phyloP scores from a whole-genome alignment of 495 filamentous ascomycete species.

The Daldinia loculata region DNA sequence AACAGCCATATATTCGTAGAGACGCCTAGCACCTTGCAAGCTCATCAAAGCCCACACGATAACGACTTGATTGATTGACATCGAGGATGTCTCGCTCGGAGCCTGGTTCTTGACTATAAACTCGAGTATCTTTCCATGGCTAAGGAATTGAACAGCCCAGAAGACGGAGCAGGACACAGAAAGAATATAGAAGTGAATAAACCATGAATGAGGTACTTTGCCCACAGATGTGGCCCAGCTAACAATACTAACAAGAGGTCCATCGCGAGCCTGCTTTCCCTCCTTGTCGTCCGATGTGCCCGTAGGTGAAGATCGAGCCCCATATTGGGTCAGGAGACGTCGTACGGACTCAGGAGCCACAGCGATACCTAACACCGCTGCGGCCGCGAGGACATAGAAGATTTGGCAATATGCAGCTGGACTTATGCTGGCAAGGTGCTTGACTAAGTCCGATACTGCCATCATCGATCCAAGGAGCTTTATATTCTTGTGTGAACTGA shows the following conservation, averaged over 20 bases:
- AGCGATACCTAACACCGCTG: constrained; percentile 49
- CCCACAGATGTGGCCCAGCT: constrained; percentile 46
- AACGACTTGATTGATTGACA: constrained; percentile 71
- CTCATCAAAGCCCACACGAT: constrained; percentile 75
- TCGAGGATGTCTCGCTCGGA: constrained; percentile 47
- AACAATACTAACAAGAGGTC: constrained; percentile 43
- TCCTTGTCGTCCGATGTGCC: constrained; percentile 9
- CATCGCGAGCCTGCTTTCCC: constrained; percentile 7
- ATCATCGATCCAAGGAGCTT: constrained; percentile 2
- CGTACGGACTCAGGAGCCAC: constrained; percentile 51
- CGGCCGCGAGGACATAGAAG: constrained; percentile 56
- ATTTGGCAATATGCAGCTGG: constrained; percentile 56
- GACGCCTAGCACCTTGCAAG: constrained; percentile 75
- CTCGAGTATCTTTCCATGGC: constrained; percentile 61
- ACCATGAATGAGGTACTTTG: constrained; percentile 85
- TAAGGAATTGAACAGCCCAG: constrained; percentile 76
- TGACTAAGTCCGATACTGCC: constrained; percentile 14
- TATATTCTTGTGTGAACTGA: neutral
- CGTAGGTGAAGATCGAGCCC: constrained; percentile 50
- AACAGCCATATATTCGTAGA: constrained; percentile 74
- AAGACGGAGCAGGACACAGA: constrained; percentile 76
- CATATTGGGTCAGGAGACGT: constrained; percentile 57
- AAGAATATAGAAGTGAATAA: constrained; percentile 83
- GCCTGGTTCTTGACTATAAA: constrained; percentile 51
- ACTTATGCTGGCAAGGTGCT: constrained; percentile 24